phyloP scores from a whole-genome alignment of 352 stramenopile species.

The Globisporangium sylvaticum region DNA sequence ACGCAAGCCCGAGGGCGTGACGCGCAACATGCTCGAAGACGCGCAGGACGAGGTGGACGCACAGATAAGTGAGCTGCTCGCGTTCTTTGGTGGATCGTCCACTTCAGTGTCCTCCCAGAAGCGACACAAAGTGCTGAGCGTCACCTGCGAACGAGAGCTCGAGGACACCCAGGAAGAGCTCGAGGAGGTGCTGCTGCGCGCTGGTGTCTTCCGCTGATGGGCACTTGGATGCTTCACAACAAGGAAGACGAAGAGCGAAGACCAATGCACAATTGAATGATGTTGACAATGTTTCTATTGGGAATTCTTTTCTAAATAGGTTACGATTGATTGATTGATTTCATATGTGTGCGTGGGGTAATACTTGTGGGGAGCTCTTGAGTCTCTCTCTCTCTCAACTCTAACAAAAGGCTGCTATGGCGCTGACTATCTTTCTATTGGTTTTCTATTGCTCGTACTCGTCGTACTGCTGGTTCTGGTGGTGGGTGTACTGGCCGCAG shows the following conservation, averaged over 20 bases:
- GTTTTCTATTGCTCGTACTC: slow-evolving; percentile 6
- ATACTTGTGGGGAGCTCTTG: background rate
- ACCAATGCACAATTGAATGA: background rate
- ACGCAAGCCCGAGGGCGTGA: slow-evolving; percentile 21
- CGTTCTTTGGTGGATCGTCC: slow-evolving; percentile 15
- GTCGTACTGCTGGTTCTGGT: background rate
- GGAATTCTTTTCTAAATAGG: background rate
- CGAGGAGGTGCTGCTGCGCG: slow-evolving; percentile 12
- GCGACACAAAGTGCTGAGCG: slow-evolving; percentile 13
- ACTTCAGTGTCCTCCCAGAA: background rate
- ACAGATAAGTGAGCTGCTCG: slow-evolving; percentile 24
- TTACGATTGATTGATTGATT: background rate
- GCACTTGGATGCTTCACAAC: background rate
- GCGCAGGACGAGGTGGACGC: slow-evolving; percentile 41
- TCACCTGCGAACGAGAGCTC: slow-evolving; percentile 46
- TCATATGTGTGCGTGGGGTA: background rate
- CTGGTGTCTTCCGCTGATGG: background rate
- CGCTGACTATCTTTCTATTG: background rate
- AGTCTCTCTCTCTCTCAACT: background rate
- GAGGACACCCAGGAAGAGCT: slow-evolving; percentile 37
- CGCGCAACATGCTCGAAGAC: slow-evolving; percentile 32
- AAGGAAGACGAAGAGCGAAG: background rate
- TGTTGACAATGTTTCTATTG: background rate
- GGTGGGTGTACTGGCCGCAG: background rate
- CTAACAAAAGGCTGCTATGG: background rate